Evolutionary conservation across 495 filamentous ascomycete species (phyloP).

Genomic region (Xylaria palmicola): DNA sequence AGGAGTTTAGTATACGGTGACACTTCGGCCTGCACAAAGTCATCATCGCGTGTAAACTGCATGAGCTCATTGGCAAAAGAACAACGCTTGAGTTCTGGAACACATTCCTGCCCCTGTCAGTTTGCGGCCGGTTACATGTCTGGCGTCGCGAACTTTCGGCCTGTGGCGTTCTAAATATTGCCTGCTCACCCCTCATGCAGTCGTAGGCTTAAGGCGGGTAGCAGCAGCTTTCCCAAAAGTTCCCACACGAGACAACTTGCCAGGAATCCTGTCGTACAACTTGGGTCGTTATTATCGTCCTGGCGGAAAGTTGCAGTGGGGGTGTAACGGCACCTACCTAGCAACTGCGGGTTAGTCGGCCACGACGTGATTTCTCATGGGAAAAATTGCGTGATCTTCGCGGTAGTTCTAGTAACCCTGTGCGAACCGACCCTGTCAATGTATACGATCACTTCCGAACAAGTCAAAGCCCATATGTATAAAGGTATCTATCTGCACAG

Average conservation of each 20-base stretch:
- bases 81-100: slow-evolving; percentile 14
- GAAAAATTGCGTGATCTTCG: slow-evolving; percentile 7
- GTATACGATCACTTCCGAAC: background rate
- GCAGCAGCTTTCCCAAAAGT: slow-evolving; percentile 7
- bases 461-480: slow-evolving; percentile 21
- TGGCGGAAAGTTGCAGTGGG: slow-evolving; percentile 26
- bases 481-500: slow-evolving; percentile 19
- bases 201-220: slow-evolving; percentile 3
- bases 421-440: slow-evolving; percentile 24
- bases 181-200: background rate
- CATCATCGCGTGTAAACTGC: slow-evolving; percentile 9
- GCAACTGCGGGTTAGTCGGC: background rate
- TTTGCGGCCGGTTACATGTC: slow-evolving; percentile 10
- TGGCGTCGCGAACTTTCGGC: slow-evolving; percentile 3
- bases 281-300: slow-evolving; percentile 28
- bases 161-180: slow-evolving; percentile 5
- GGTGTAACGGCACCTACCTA: slow-evolving; percentile 15
- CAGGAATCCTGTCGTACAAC: slow-evolving; percentile 8
- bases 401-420: slow-evolving; percentile 18
- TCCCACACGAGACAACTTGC: slow-evolving; percentile 27
- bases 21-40: slow-evolving; percentile 12
- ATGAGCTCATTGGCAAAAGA: slow-evolving; percentile 13
- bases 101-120: background rate
- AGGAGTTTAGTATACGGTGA: slow-evolving; percentile 1
- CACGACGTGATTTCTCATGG: slow-evolving; percentile 10